Evolutionary conservation across 2,329 filamentous ascomycete genomes (phyloP).

Genomic region (Ophiostoma sp.): DNA sequence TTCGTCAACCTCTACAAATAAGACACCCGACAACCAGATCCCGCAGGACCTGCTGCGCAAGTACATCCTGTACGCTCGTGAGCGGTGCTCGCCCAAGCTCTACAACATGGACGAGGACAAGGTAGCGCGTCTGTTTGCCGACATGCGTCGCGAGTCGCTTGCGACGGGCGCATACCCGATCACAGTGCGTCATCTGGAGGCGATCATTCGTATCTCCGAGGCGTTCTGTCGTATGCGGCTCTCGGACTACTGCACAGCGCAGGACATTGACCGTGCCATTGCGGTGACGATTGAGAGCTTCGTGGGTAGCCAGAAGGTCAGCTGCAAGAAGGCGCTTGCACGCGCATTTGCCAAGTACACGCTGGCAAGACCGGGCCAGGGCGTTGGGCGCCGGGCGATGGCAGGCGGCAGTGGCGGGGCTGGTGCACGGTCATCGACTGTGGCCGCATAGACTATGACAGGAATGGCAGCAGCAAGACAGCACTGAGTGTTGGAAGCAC

Average conservation of each 20-base stretch:
- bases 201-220: slow-evolving; percentile 93
- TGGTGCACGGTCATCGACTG: not conserved
- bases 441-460: not conserved
- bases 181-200: slow-evolving; percentile 95
- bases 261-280: slow-evolving; percentile 95
- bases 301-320: slow-evolving; percentile 93
- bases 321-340: slow-evolving; percentile 93
- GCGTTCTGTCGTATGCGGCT: slow-evolving; percentile 96
- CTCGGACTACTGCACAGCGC: slow-evolving; percentile 87
- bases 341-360: slow-evolving; percentile 96
- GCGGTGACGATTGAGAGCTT: slow-evolving; percentile 96
- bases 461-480: not conserved
- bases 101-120: slow-evolving; percentile 99
- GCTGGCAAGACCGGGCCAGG: slow-evolving; percentile 50
- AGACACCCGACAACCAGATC: slow-evolving; percentile 66
- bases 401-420: not conserved
- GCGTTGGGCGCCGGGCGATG: slow-evolving; percentile 32
- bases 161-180: slow-evolving; percentile 97
- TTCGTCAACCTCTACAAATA: slow-evolving; percentile 28
- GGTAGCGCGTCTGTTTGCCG: slow-evolving; percentile 86
- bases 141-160: slow-evolving; percentile 90
- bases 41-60: slow-evolving; percentile 89
- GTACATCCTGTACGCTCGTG: slow-evolving; percentile 93
- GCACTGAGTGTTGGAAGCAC: not conserved
- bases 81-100: slow-evolving; percentile 85